Conservation (phyloP, 345 rosid species). For the Pugionium dolabratum region DNA sequence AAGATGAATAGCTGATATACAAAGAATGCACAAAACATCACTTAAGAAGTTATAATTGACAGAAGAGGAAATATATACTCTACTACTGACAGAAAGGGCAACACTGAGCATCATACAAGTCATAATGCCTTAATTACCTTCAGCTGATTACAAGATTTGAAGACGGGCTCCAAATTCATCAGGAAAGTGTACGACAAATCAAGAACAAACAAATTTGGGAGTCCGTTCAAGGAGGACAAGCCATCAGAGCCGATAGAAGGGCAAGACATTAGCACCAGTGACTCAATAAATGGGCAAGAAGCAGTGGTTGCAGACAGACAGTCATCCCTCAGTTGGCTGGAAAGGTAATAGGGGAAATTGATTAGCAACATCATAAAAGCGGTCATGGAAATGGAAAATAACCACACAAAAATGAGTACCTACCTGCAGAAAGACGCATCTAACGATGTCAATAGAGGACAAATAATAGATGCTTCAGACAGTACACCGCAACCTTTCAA, state of each 20-base stretch:
- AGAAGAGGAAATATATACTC: conserved; percentile 11
- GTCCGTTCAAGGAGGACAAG: conserved; percentile 64
- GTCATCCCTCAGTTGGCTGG: conserved; percentile 89
- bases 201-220: conserved; percentile 62
- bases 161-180: conserved; percentile 76
- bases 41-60: background rate
- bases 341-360: conserved; percentile 15
- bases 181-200: conserved; percentile 94
- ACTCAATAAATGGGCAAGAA: conserved; percentile 79
- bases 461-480: conserved; percentile 75
- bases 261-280: conserved; percentile 92
- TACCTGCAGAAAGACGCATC: conserved; percentile 99
- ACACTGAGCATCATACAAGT: conserved; percentile 6
- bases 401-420: background rate
- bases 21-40: conserved; percentile 7
- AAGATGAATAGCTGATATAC: conserved; percentile 10
- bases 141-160: conserved; percentile 75
- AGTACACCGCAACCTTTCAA: conserved; percentile 94
- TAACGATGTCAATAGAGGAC: conserved; percentile 80
- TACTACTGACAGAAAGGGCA: conserved; percentile 8
- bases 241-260: conserved; percentile 81
- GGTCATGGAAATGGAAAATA: conserved; percentile 6
- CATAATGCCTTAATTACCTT: conserved; percentile 56
- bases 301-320: conserved; percentile 78
- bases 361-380: conserved; percentile 13